Evolutionary conservation across 2,329 filamentous ascomycete species (phyloP).

Genomic region (Aureobasidium zeae): DNA sequence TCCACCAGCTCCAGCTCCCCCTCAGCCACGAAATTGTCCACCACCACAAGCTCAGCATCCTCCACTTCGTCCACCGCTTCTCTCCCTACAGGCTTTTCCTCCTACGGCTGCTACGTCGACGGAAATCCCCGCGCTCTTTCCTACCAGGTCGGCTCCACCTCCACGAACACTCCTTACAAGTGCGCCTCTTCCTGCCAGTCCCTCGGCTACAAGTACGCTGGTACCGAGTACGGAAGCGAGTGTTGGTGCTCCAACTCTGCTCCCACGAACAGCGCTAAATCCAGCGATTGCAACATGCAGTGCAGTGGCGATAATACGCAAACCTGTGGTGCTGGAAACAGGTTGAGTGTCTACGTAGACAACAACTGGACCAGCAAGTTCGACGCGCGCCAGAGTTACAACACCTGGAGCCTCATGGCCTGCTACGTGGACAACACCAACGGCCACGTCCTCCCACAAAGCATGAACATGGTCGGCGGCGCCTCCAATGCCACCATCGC

Average conservation of each 20-base stretch:
- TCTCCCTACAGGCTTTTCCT: slow-evolving; percentile 18
- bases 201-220: slow-evolving; percentile 30
- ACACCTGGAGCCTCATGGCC: slow-evolving; percentile 21
- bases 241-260: slow-evolving; percentile 28
- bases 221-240: slow-evolving; percentile 31
- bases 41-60: slow-evolving; percentile 15
- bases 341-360: slow-evolving; percentile 22
- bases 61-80: slow-evolving; percentile 11
- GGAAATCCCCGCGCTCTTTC: slow-evolving; percentile 21
- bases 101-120: slow-evolving; percentile 27
- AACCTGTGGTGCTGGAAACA: slow-evolving; percentile 24
- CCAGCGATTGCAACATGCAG: slow-evolving; percentile 23
- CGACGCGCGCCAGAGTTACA: slow-evolving; percentile 20
- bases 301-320: slow-evolving; percentile 25
- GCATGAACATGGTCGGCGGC: slow-evolving; percentile 20
- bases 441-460: slow-evolving; percentile 19
- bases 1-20: slow-evolving; percentile 13
- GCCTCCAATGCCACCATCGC: slow-evolving; percentile 21
- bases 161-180: slow-evolving; percentile 20
- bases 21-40: slow-evolving; percentile 15
- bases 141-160: slow-evolving; percentile 17
- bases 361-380: slow-evolving; percentile 22
- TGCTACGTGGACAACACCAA: slow-evolving; percentile 23
- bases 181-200: slow-evolving; percentile 23
- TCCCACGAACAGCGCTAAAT: slow-evolving; percentile 15